Evolutionary conservation across 202 grass and related monocot species (phyloP).

Genomic region (Zoysia matrella): DNA sequence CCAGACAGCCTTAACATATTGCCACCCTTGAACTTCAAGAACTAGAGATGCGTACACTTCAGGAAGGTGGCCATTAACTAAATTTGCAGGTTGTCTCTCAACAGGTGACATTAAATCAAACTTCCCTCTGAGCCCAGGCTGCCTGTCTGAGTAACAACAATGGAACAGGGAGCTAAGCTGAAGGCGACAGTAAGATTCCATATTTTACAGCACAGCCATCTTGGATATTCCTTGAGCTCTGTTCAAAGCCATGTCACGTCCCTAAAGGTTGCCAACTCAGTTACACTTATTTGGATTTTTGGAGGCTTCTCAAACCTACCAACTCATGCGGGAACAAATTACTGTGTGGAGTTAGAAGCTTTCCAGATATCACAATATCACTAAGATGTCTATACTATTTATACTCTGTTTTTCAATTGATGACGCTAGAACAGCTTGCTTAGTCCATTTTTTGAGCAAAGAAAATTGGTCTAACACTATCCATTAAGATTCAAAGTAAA

Average conservation of each 20-base stretch:
- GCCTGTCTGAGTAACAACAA: slow-evolving; percentile 44
- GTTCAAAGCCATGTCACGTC: slow-evolving; percentile 28
- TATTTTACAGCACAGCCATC: slow-evolving; percentile 28
- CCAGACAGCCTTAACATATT: not conserved
- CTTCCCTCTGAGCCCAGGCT: slow-evolving; percentile 30
- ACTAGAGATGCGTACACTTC: not conserved
- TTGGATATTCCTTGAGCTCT: slow-evolving; percentile 47
- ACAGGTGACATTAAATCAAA: slow-evolving; percentile 59
- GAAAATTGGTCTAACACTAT: not conserved
- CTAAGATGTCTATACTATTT: not conserved
- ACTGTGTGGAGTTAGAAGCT: not conserved
- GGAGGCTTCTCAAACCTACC: not conserved
- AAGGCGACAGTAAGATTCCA: slow-evolving; percentile 28
- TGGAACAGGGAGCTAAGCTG: slow-evolving; percentile 22
- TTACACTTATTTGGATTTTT: not conserved
- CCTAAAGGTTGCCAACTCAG: slow-evolving; percentile 25
- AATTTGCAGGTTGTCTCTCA: slow-evolving; percentile 44
- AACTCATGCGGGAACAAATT: not conserved
- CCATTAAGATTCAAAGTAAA: not conserved
- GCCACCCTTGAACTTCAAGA: slow-evolving; percentile 3
- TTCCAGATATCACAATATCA: not conserved
- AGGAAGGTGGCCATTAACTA: slow-evolving; percentile 40
- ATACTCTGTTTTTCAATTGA: not conserved
- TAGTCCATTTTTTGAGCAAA: not conserved
- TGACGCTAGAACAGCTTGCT: not conserved